Percentiles rank a stretch among this genome's conserved stretches.
Evolutionary conservation across 2,329 filamentous ascomycete genomes (phyloP).

Genomic region (Nemania bipapillata): DNA sequence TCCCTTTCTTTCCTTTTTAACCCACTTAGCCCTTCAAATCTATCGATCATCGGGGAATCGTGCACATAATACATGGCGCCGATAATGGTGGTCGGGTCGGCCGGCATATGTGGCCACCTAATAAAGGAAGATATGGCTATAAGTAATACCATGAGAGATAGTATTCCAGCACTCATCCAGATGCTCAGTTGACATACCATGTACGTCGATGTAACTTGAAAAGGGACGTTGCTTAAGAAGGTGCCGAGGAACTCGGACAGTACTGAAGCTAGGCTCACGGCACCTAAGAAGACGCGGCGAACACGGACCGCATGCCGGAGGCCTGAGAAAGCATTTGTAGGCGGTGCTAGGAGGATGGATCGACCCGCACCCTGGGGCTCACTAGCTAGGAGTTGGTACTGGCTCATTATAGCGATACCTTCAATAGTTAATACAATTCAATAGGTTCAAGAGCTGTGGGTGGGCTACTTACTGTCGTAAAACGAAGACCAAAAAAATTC

Average conservation of each 20-base stretch:
- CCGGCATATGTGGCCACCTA: constrained; percentile 53
- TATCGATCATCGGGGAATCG: constrained; percentile 6
- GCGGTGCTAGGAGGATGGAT: constrained; percentile 22
- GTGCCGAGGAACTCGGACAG: constrained; percentile 42
- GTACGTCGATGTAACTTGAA: constrained; percentile 52
- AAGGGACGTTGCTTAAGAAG: constrained; percentile 55
- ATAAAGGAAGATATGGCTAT: constrained; percentile 52
- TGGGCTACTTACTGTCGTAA: constrained; percentile 50
- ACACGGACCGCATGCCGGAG: constrained; percentile 22
- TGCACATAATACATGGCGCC: constrained; percentile 53
- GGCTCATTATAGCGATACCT: constrained; percentile 54
- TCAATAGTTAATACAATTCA: background rate
- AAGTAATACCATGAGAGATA: constrained; percentile 53
- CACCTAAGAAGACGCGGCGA: constrained; percentile 22
- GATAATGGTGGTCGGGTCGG: constrained; percentile 53
- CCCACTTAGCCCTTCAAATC: constrained; percentile 21
- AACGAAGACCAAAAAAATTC: constrained; percentile 55
- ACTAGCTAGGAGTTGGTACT: constrained; percentile 52
- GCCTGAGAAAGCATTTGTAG: constrained; percentile 33
- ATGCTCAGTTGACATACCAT: constrained; percentile 50
- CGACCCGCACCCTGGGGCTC: constrained; percentile 9
- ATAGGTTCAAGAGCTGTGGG: background rate
- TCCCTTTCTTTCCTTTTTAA: constrained; percentile 29
- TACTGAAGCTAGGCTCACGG: constrained; percentile 26
- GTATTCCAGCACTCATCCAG: constrained; percentile 50